phyloP scores from a whole-genome alignment of 805 yeast species.

The Spathaspora hagerdaliae region DNA sequence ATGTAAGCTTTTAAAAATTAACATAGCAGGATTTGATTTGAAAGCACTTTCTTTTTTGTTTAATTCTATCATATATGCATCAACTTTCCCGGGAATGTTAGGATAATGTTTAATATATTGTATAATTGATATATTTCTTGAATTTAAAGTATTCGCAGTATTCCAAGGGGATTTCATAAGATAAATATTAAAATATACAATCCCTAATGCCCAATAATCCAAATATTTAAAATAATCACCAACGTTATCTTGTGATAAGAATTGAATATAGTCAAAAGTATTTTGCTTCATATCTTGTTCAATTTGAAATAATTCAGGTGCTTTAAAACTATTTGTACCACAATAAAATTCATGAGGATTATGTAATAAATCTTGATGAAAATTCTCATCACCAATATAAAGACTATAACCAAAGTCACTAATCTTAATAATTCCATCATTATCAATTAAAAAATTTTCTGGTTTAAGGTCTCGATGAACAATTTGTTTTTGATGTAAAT shows the following conservation, averaged over 20 bases:
- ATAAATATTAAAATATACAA: conserved; percentile 43
- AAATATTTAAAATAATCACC: conserved; percentile 23
- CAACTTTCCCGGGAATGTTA: conserved; percentile 5
- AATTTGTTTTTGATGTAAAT: conserved; percentile 38
- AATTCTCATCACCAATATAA: conserved; percentile 21
- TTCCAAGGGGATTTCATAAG: conserved; percentile 48
- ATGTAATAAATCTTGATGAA: conserved; percentile 10
- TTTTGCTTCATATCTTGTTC: conserved; percentile 14
- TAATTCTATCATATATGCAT: conserved; percentile 15
- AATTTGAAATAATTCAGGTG: conserved; percentile 44
- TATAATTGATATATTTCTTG: conserved; percentile 16
- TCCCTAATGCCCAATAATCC: conserved; percentile 53
- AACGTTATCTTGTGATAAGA: conserved; percentile 1
- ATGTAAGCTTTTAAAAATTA: conserved; percentile 31
- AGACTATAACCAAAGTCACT: conserved; percentile 52
- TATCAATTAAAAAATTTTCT: conserved; percentile 47
- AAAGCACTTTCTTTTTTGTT: conserved; percentile 17
- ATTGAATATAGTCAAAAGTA: conserved; percentile 4
- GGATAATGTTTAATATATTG: conserved; percentile 28
- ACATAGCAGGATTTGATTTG: conserved; percentile 27
- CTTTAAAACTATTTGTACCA: conserved; percentile 53
- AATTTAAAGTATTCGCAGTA: conserved; percentile 25
- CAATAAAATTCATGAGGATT: conserved; percentile 22
- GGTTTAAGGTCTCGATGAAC: conserved; percentile 55
- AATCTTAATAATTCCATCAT: conserved; percentile 40